Evolutionary conservation across 2,329 filamentous ascomycete species (phyloP), one percentile per base, ranked within the genome.

Genomic region (Exophiala alcalophila): DNA sequence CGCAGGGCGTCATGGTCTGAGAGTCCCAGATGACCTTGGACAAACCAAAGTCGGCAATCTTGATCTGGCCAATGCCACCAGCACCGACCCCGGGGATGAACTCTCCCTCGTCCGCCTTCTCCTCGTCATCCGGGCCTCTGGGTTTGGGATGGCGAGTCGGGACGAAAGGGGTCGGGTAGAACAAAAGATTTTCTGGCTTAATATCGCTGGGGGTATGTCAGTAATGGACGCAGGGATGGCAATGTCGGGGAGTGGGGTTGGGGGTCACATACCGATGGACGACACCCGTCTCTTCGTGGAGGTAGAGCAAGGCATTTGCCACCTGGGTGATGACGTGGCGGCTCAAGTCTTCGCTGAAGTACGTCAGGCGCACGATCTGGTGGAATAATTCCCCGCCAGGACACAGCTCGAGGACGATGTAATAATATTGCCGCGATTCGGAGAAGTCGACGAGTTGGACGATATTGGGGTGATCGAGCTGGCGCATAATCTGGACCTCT

Each of bases 21-120:
- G 81, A 92, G 59, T 97, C 92, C 92, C 92, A 98, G 11, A 98
- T 88, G 54, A 98, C 86, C 69, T 98, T 98, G 52, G 91, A 96
- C 7, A 98, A 74, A 40, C 92, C 92, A 62, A 98, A 98, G 61
- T 98, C 92, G 61, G 92, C 92, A 65, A 98, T 91, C 73, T 98
- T 97, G 70, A 98, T 95, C 52, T 78, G 73, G 21, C 92, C 92
- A 51, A 98, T 98, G 27, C 91, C 92, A 44, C 92, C 92, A 1
- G 86, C 76, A 28, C 92, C 92, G 24, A 84, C 68, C 2, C 90
- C 90, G 12, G 73, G 77, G 47, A 92, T 74, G 53, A 94, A 98
- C 61, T 97, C 91, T 53, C 92, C 92, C 65, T 98, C 92, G 49
- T 98, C 92, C 4, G 83, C 86, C 71, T 98, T 98, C 61, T 97